These are phyloP conservation scores for Candida odintsovae DNA, from an alignment of 805 yeast genomes.

Conservation along the genomic window DNA sequence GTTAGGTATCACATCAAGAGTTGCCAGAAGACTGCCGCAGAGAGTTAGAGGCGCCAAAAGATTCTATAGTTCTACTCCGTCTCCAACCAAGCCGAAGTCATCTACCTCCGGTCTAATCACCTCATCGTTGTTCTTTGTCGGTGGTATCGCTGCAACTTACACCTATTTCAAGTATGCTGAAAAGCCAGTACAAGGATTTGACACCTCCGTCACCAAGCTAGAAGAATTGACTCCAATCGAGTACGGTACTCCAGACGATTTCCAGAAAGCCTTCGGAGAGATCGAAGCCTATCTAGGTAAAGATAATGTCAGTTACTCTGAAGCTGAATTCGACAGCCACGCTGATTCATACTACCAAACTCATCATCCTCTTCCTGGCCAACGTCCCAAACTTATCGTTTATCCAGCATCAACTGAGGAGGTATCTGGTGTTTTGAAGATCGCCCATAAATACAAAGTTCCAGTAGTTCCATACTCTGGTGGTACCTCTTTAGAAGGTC, in stretches of 20 bases:
- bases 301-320: slow-evolving; percentile 27
- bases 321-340: slow-evolving; percentile 43
- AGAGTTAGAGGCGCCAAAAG: background rate
- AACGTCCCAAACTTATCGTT: slow-evolving; percentile 52
- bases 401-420: slow-evolving; percentile 64
- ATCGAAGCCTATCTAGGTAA: slow-evolving; percentile 34
- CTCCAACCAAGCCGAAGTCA: background rate
- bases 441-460: slow-evolving; percentile 52
- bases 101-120: background rate
- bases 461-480: slow-evolving; percentile 80
- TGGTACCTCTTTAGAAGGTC: slow-evolving; percentile 80
- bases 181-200: background rate
- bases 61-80: background rate
- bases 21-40: background rate
- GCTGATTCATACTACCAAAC: slow-evolving; percentile 58
- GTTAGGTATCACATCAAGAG: background rate
- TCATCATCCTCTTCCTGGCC: slow-evolving; percentile 54
- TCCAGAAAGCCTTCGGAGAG: slow-evolving; percentile 35
- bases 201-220: slow-evolving; percentile 31
- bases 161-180: slow-evolving; percentile 3
- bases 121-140: slow-evolving; percentile 11
- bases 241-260: slow-evolving; percentile 34
- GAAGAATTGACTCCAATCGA: slow-evolving; percentile 30
- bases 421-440: slow-evolving; percentile 55
- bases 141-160: slow-evolving; percentile 13